phyloP scores from a whole-genome alignment of 768 basidiomycete species.

The Daedalea quercina region DNA sequence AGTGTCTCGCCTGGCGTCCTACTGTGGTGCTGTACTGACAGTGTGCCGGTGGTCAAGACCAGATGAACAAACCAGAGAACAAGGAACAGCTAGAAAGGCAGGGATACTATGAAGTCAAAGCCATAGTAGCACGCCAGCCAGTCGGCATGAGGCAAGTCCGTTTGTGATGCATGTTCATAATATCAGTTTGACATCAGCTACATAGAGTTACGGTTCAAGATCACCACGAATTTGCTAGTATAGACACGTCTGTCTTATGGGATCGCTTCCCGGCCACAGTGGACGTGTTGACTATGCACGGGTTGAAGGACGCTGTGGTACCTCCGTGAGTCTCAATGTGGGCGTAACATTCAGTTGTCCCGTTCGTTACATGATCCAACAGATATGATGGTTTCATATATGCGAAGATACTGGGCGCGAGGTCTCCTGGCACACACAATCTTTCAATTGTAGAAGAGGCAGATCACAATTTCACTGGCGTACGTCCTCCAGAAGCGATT shows the following conservation, averaged over 20 bases:
- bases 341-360: neutral
- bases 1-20: neutral
- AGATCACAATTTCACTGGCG: constrained; percentile 74
- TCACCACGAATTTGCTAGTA: constrained; percentile 51
- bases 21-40: too few relatives aligned
- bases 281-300: constrained; percentile 75
- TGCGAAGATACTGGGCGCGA: constrained; percentile 47
- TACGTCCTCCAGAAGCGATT: constrained; percentile 15
- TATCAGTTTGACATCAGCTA: neutral
- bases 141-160: constrained; percentile 26
- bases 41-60: constrained; percentile 2
- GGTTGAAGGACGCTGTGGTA: constrained; percentile 60
- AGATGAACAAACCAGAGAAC: constrained; percentile 22
- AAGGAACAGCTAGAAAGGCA: constrained; percentile 43
- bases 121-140: constrained; percentile 56
- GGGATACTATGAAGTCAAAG: constrained; percentile 58
- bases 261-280: constrained; percentile 52
- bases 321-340: constrained; percentile 47
- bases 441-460: constrained; percentile 66
- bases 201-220: constrained; percentile 30
- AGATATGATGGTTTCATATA: constrained; percentile 75
- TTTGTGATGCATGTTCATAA: neutral
- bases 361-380: neutral
- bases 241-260: constrained; percentile 67
- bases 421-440: constrained; percentile 62